These are phyloP conservation scores for Blepharisma undulans DNA, from an alignment of 169 alveolate species.

Conservation along the genomic window DNA sequence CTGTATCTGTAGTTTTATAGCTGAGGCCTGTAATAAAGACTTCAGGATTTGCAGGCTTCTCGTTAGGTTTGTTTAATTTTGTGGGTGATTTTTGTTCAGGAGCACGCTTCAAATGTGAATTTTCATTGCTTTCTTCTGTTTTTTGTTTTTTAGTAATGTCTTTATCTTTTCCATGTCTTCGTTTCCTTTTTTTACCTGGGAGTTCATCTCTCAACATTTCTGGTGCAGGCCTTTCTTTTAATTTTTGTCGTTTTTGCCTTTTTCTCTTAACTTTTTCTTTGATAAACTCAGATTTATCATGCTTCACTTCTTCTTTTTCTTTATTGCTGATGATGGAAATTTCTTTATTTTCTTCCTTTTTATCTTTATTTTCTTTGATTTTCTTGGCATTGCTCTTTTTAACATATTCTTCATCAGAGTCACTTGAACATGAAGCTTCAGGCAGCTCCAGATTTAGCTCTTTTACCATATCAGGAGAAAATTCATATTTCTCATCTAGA, in stretches of 20 bases:
- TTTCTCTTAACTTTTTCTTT: background rate
- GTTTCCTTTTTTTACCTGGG: background rate
- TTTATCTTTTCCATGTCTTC: background rate
- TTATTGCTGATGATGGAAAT: background rate
- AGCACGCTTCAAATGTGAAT: background rate
- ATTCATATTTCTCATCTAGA: background rate
- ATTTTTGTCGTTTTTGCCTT: background rate
- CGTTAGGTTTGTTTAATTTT: background rate
- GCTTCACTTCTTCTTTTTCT: background rate
- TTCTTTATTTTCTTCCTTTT: background rate
- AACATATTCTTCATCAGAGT: background rate
- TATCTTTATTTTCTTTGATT: background rate
- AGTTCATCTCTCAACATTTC: background rate
- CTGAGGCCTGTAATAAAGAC: conserved; percentile 76
- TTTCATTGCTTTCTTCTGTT: background rate
- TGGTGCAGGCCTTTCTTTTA: background rate
- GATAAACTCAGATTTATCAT: background rate
- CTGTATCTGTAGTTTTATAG: conserved; percentile 64
- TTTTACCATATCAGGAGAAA: background rate
- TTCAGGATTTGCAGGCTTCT: conserved; percentile 25
- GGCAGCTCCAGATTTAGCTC: background rate
- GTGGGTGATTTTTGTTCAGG: background rate
- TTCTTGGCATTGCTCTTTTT: background rate
- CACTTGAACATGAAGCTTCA: background rate
- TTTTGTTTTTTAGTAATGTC: background rate